phyloP scores from a whole-genome alignment of 768 basidiomycete genomes.

The Macrocybe gigantea region DNA sequence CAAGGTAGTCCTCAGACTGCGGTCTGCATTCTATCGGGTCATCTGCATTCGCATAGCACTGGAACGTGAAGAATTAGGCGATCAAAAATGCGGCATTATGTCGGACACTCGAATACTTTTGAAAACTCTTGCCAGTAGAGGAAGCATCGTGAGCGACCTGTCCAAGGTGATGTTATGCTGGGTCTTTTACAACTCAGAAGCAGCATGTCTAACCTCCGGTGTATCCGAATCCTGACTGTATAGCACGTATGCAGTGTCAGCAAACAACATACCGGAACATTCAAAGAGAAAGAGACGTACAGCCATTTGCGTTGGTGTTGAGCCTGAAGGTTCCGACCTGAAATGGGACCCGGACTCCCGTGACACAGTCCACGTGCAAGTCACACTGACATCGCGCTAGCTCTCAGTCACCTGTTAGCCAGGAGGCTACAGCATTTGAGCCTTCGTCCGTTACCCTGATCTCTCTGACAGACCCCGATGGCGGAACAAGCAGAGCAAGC shows the following conservation, averaged over 20 bases:
- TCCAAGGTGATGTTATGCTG: background rate
- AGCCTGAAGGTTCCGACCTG: constrained; percentile 8
- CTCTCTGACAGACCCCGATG: constrained; percentile 17
- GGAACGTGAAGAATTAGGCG: background rate
- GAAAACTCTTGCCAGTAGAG: constrained; percentile 89
- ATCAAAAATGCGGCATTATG: too few species aligned
- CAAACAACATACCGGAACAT: background rate
- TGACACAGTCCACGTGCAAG: constrained; percentile 2
- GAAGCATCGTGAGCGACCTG: constrained; percentile 85
- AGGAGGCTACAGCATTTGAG: background rate
- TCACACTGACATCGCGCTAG: background rate
- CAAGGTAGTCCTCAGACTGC: constrained; percentile 81
- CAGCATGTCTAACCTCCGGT: constrained; percentile 28
- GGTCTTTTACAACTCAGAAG: background rate
- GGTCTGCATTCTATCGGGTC: constrained; percentile 64
- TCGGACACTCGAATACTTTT: constrained; percentile 36
- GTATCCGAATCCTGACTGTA: constrained; percentile 42
- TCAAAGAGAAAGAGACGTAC: constrained; percentile 17
- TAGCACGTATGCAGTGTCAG: background rate
- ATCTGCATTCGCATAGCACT: constrained; percentile 87
- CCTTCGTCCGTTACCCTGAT: background rate
- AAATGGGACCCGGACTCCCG: constrained; percentile 3
- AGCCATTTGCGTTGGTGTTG: constrained; percentile 24
- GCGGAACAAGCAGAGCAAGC: constrained; percentile 55
- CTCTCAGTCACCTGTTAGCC: background rate